phyloP scores from a whole-genome alignment of 768 basidiomycete species.

The Amanita polypyramis region DNA sequence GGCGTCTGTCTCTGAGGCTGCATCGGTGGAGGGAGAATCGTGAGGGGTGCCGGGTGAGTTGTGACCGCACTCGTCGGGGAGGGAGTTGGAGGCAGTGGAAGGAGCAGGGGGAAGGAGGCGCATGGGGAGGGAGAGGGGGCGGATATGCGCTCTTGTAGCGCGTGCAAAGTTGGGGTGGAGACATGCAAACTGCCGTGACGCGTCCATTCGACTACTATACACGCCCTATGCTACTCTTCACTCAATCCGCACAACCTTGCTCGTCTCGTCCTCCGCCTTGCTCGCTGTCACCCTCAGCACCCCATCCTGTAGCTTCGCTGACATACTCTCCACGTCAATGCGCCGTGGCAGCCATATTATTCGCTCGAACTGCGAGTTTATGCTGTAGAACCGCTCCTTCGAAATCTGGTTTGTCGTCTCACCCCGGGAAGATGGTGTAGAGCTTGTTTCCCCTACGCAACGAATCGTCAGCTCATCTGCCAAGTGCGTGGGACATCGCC shows the following conservation, averaged over 20 bases:
- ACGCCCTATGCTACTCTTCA: constrained; percentile 6
- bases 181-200: not conserved
- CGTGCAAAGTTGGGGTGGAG: constrained; percentile 2
- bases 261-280: constrained; percentile 49
- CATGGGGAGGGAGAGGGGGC: not conserved
- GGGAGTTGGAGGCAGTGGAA: not conserved
- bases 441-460: constrained; percentile 6
- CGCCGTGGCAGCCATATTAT: constrained; percentile 65
- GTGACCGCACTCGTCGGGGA: not conserved
- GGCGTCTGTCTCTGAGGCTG: constrained; percentile 42
- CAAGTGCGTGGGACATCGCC: constrained; percentile 13
- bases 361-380: constrained; percentile 47
- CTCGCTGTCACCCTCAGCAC: constrained; percentile 53
- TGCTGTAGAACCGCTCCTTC: constrained; percentile 49
- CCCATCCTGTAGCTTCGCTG: constrained; percentile 59
- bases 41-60: constrained; percentile 7
- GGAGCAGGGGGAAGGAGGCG: not conserved
- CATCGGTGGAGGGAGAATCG: constrained; percentile 13
- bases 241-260: constrained; percentile 35
- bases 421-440: constrained; percentile 15
- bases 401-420: constrained; percentile 36
- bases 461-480: not conserved
- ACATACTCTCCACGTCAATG: constrained; percentile 45
- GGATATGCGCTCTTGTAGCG: not conserved
- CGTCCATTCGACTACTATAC: not conserved